Conservation (phyloP, 2,329 filamentous ascomycete species). For the Calycina herbarum region DNA sequence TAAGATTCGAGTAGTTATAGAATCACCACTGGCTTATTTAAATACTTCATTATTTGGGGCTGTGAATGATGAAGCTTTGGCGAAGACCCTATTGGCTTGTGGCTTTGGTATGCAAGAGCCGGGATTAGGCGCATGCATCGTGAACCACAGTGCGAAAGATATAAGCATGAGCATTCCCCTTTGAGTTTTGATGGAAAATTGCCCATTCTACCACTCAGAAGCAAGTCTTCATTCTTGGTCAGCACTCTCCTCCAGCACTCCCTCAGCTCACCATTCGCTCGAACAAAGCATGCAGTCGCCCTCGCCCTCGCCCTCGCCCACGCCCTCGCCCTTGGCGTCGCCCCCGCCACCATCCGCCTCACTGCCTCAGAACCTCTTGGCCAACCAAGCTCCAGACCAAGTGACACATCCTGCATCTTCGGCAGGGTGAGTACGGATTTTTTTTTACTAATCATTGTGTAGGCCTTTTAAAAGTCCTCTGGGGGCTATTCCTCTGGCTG, state of each 20-base stretch:
- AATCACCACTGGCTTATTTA: no score
- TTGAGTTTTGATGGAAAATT: neutral
- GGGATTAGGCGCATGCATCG: no score
- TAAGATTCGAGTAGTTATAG: neutral
- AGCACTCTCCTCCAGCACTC: neutral
- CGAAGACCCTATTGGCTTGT: no score
- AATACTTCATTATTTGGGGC: no score
- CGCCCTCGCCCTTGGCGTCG: slow-evolving; percentile 7
- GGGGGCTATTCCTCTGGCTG: no score
- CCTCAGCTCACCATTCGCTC: neutral
- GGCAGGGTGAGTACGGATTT: slow-evolving; percentile 19
- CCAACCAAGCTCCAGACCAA: slow-evolving; percentile 10
- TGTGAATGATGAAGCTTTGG: no score
- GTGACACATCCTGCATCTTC: slow-evolving; percentile 7
- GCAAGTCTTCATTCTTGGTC: neutral
- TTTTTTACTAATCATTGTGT: slow-evolving; percentile 23
- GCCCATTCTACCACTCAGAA: neutral
- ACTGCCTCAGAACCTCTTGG: neutral
- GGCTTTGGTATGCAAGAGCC: no score
- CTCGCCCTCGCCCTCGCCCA: slow-evolving; percentile 16
- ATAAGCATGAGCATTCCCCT: neutral
- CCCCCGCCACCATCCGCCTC: slow-evolving; percentile 12
- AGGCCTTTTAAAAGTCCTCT: no score
- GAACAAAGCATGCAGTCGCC: neutral
- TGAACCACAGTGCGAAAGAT: neutral